These are phyloP conservation scores for Colletotrichum endophyticum DNA, from an alignment of 2,329 filamentous ascomycete species.

Conservation along the genomic window DNA sequence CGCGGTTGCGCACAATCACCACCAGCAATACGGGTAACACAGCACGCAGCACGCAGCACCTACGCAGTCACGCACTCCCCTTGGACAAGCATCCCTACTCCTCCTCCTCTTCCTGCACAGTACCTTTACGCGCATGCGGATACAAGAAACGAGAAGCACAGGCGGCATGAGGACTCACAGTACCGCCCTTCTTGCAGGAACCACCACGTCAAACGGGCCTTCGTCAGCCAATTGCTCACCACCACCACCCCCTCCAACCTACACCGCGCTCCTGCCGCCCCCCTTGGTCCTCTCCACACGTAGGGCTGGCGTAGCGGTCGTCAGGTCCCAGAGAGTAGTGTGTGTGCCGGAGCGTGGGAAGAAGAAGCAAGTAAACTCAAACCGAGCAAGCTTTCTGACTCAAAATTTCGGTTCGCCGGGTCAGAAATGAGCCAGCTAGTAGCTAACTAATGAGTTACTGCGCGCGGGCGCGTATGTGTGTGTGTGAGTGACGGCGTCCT, in stretches of 20 bases:
- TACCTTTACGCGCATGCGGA: slow-evolving; percentile 11
- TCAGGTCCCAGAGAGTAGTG: neutral
- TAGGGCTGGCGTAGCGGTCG: slow-evolving; percentile 15
- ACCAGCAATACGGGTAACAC: neutral
- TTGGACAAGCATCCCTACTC: neutral
- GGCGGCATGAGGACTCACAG: neutral
- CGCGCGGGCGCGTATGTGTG: neutral
- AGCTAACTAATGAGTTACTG: neutral
- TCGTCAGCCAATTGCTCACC: slow-evolving; percentile 14
- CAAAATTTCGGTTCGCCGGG: neutral
- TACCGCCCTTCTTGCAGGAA: slow-evolving; percentile 6
- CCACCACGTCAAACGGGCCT: neutral
- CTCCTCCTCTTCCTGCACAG: neutral
- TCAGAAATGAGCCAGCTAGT: neutral
- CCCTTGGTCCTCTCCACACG: slow-evolving; percentile 6
- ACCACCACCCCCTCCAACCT: neutral
- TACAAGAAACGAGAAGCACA: neutral
- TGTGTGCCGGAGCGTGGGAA: neutral
- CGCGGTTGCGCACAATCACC: slow-evolving; percentile 7
- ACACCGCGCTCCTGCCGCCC: neutral
- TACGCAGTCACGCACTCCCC: neutral
- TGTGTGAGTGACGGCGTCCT: neutral
- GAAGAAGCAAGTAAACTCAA: slow-evolving; percentile 16
- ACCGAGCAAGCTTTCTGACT: slow-evolving; percentile 18
- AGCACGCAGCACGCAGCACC: neutral